These are phyloP conservation scores for Ophiocordyceps camponoti-leonardi DNA, from an alignment of 2,329 filamentous ascomycete genomes.

Conservation along the genomic window DNA sequence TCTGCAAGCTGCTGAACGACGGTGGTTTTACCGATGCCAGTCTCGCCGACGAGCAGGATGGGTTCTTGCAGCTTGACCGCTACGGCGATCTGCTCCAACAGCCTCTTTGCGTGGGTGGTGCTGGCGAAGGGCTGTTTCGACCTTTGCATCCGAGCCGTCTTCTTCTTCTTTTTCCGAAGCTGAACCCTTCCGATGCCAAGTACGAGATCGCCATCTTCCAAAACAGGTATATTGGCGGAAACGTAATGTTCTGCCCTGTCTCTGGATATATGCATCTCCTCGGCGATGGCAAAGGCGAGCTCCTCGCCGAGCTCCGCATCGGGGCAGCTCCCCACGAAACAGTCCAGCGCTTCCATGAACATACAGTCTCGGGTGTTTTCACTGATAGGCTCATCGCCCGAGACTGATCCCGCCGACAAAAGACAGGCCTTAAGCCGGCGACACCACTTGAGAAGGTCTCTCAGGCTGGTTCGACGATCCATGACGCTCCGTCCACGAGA, in stretches of 20 bases:
- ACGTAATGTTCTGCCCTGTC: constrained; percentile 69
- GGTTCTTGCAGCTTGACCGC: constrained; percentile 76
- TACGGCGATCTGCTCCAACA: constrained; percentile 77
- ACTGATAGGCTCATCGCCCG: constrained; percentile 51
- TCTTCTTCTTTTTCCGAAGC: constrained; percentile 37
- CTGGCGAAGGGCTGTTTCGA: constrained; percentile 63
- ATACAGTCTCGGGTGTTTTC: constrained; percentile 64
- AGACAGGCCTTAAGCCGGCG: constrained; percentile 55
- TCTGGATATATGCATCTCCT: constrained; percentile 73
- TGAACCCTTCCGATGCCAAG: constrained; percentile 50
- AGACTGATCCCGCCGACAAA: constrained; percentile 40
- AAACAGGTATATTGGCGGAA: constrained; percentile 50
- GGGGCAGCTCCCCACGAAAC: constrained; percentile 70
- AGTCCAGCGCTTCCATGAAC: constrained; percentile 86
- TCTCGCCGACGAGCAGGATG: constrained; percentile 90
- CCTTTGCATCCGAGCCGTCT: constrained; percentile 28
- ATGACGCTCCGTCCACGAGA: constrained; percentile 23
- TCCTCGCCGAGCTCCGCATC: constrained; percentile 40
- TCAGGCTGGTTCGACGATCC: constrained; percentile 42
- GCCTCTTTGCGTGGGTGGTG: constrained; percentile 65
- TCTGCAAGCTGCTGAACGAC: constrained; percentile 85
- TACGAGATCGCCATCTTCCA: constrained; percentile 40
- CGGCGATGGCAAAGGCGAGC: constrained; percentile 56
- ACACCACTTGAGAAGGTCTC: constrained; percentile 88
- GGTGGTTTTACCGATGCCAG: constrained; percentile 94